Evolutionary conservation across 2,329 filamentous ascomycete species (phyloP).

Genomic region (Coniochaeta prunicola): DNA sequence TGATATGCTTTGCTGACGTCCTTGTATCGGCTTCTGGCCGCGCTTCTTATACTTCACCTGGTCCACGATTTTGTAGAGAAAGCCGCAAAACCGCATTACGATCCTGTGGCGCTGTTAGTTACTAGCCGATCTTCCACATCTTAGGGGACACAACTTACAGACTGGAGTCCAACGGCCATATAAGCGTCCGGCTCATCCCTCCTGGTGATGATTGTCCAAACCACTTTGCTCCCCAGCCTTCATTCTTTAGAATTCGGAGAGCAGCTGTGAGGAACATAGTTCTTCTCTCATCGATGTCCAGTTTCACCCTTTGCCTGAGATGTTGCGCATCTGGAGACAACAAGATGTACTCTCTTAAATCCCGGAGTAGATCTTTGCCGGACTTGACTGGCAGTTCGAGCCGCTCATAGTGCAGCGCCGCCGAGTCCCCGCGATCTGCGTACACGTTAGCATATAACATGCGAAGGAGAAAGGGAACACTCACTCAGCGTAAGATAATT

Average conservation of each 20-base stretch:
- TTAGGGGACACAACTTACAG: background rate
- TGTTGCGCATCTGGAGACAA: background rate
- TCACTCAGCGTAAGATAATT: conserved; percentile 1
- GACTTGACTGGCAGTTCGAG: background rate
- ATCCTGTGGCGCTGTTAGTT: background rate
- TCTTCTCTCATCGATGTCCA: background rate
- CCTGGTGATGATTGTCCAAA: background rate
- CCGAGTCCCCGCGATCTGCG: background rate
- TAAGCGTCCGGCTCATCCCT: background rate
- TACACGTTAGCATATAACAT: background rate
- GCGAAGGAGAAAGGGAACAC: background rate
- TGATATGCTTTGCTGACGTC: background rate
- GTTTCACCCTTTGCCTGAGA: background rate
- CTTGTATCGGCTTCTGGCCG: background rate
- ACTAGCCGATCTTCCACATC: background rate
- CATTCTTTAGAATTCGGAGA: background rate
- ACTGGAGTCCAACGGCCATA: background rate
- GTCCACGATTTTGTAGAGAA: background rate
- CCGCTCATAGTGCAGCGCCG: background rate
- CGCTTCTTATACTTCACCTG: background rate
- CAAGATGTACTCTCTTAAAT: background rate
- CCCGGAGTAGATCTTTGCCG: background rate
- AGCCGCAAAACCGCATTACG: background rate
- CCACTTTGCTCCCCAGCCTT: background rate
- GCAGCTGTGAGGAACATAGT: background rate